Percentiles rank a stretch among this genome's conserved stretches.
Evolutionary conservation across 768 basidiomycete genomes (phyloP).

Genomic region (Phaeolepiota aurea): DNA sequence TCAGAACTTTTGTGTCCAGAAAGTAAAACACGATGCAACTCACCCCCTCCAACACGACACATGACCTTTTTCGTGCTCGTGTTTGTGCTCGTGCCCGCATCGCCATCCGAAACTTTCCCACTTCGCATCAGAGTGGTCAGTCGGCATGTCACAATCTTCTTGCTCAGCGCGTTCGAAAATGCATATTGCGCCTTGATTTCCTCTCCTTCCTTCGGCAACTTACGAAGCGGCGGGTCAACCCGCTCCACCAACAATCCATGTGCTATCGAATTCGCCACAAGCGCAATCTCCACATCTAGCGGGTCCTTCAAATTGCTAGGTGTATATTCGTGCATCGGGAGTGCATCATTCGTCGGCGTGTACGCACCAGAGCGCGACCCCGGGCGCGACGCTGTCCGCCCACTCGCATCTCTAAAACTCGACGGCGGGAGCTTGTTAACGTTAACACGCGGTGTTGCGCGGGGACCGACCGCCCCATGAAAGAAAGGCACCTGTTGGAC

Average conservation of each 20-base stretch:
- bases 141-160: constrained; percentile 72
- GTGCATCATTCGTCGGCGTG: constrained; percentile 48
- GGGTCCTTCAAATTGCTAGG: constrained; percentile 68
- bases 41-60: constrained; percentile 85
- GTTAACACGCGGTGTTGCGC: constrained; percentile 30
- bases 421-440: constrained; percentile 56
- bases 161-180: constrained; percentile 62
- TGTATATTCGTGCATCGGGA: constrained; percentile 53
- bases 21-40: constrained; percentile 15
- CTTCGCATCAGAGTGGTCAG: constrained; percentile 70
- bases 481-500: constrained; percentile 53
- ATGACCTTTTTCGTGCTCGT: constrained; percentile 78
- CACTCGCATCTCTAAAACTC: constrained; percentile 58
- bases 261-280: constrained; percentile 63
- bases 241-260: constrained; percentile 77
- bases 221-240: constrained; percentile 67
- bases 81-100: constrained; percentile 33
- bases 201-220: constrained; percentile 60
- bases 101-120: constrained; percentile 27
- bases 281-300: constrained; percentile 72
- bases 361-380: constrained; percentile 57
- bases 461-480: constrained; percentile 29
- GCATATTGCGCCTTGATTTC: constrained; percentile 82
- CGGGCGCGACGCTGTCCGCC: constrained; percentile 56
- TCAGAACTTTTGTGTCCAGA: background rate